These are phyloP conservation scores for Zasmidium citrigriseum DNA, from an alignment of 2,329 filamentous ascomycete genomes.

Conservation along the genomic window DNA sequence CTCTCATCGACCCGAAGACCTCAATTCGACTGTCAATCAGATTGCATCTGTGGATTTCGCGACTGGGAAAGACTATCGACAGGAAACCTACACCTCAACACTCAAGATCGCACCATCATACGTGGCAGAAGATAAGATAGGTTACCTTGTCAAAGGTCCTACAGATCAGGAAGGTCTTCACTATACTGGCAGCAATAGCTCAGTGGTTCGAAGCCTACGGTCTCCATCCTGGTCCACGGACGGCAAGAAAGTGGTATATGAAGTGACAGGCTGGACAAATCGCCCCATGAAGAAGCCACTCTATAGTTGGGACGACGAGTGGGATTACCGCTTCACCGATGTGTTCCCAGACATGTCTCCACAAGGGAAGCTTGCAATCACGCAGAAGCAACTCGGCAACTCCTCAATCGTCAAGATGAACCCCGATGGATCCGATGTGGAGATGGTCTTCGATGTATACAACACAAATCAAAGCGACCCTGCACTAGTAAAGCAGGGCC, in stretches of 20 bases:
- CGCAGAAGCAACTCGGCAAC: constrained; percentile 15
- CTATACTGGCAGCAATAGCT: constrained; percentile 3
- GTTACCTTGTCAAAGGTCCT: constrained; percentile 14
- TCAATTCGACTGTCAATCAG: constrained; percentile 10
- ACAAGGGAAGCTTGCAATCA: constrained; percentile 14
- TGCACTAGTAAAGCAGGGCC: constrained; percentile 7
- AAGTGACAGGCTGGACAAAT: constrained; percentile 9
- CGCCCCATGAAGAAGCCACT: constrained; percentile 9
- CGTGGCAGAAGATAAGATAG: constrained; percentile 11
- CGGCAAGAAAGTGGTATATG: constrained; percentile 13
- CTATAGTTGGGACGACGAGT: constrained; percentile 17
- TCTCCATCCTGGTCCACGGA: constrained; percentile 14
- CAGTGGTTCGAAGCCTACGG: constrained; percentile 3
- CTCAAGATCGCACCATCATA: constrained; percentile 14
- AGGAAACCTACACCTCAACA: constrained; percentile 7
- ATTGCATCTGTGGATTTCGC: constrained; percentile 16
- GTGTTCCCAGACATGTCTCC: constrained; percentile 14
- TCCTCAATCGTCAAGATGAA: constrained; percentile 11
- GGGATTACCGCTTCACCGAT: constrained; percentile 20
- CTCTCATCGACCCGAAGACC: constrained; percentile 13
- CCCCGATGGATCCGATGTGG: constrained; percentile 5
- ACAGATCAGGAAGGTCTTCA: constrained; percentile 5
- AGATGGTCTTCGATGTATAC: constrained; percentile 12
- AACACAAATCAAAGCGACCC: constrained; percentile 5
- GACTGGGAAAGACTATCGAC: constrained; percentile 8